phyloP scores from a whole-genome alignment of 495 filamentous ascomycete genomes.

The Hamigera avellanea region DNA sequence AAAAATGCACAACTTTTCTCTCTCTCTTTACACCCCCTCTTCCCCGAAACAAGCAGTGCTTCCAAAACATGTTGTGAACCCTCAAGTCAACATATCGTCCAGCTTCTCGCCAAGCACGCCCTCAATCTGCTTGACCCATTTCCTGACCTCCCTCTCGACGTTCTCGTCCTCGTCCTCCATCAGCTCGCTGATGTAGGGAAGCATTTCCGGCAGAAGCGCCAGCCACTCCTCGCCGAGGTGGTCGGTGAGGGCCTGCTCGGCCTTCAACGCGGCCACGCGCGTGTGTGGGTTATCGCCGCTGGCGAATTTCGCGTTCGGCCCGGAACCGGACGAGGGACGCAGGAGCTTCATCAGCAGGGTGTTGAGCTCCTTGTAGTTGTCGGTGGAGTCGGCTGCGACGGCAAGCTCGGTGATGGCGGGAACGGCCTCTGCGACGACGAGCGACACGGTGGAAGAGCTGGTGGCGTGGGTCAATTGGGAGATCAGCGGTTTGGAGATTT shows the following conservation, averaged over 20 bases:
- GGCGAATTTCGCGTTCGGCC: constrained; percentile 44
- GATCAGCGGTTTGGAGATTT: constrained; percentile 55
- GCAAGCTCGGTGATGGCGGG: constrained; percentile 67
- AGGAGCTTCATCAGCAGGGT: constrained; percentile 59
- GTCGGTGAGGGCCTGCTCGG: constrained; percentile 65
- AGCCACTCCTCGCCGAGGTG: constrained; percentile 88
- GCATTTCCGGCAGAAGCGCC: constrained; percentile 77
- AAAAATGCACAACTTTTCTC: too few species aligned
- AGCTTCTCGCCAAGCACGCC: constrained; percentile 74
- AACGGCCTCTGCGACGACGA: constrained; percentile 36
- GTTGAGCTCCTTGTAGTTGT: constrained; percentile 86
- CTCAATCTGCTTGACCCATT: constrained; percentile 83
- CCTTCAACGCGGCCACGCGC: constrained; percentile 66
- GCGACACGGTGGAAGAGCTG: constrained; percentile 17
- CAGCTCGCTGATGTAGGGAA: constrained; percentile 85
- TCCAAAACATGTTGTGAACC: neutral
- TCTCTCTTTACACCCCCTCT: too few species aligned
- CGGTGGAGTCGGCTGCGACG: constrained; percentile 59
- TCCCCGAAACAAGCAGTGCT: too few species aligned
- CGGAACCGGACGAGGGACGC: constrained; percentile 49
- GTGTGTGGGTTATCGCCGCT: constrained; percentile 34
- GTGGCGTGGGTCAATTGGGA: constrained; percentile 52
- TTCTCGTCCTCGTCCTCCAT: constrained; percentile 92
- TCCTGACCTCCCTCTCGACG: constrained; percentile 77
- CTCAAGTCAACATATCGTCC: constrained; percentile 77